Evolutionary conservation across 2,329 filamentous ascomycete species (phyloP).

Genomic region (Dichotomopilus funicola): DNA sequence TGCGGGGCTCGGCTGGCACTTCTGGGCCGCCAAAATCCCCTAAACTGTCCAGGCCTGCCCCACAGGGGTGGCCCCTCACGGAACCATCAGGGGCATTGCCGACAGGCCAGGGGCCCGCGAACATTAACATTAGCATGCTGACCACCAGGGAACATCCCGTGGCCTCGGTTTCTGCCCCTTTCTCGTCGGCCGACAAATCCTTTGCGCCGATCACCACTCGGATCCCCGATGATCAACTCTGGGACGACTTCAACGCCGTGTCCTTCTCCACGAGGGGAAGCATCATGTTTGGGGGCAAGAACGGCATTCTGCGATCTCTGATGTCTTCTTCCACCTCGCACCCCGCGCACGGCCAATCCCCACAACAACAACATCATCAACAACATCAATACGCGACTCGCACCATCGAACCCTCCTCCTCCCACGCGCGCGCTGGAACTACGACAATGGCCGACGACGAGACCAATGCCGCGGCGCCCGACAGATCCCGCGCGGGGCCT

Average conservation of each 20-base stretch:
- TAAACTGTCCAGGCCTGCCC: conserved; percentile 20
- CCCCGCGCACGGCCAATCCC: background rate
- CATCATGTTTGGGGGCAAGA: conserved; percentile 52
- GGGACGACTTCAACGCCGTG: conserved; percentile 53
- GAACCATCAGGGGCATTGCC: background rate
- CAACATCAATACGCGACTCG: too few relatives aligned
- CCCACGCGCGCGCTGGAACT: background rate
- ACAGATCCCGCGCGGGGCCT: conserved; percentile 16
- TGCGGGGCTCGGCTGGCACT: conserved; percentile 23
- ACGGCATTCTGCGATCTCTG: conserved; percentile 15
- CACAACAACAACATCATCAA: background rate
- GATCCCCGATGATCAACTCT: conserved; percentile 50
- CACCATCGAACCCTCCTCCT: background rate
- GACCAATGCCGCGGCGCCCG: background rate
- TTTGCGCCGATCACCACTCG: conserved; percentile 49
- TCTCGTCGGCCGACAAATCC: conserved; percentile 24
- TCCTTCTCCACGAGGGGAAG: conserved; percentile 59
- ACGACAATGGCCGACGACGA: background rate
- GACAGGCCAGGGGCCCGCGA: conserved; percentile 8
- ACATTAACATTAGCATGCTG: background rate
- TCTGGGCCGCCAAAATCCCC: conserved; percentile 25
- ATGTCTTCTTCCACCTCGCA: conserved; percentile 6
- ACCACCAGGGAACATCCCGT: conserved; percentile 12
- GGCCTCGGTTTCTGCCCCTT: conserved; percentile 4
- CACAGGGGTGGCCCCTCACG: conserved; percentile 1